These are phyloP conservation scores for Boletus rubroflammeus DNA, from an alignment of 768 basidiomycete species.

Conservation along the genomic window DNA sequence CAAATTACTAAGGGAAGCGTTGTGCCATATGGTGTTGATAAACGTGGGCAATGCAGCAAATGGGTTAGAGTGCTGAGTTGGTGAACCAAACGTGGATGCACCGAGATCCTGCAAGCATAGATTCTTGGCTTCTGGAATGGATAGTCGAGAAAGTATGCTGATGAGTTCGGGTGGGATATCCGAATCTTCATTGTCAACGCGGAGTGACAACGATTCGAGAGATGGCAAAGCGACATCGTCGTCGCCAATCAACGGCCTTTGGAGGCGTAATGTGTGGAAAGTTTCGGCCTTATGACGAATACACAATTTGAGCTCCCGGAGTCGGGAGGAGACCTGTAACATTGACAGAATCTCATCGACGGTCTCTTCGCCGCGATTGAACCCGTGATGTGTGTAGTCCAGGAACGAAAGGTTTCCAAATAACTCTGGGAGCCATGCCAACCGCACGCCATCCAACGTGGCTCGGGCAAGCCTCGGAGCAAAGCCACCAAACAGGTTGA, in stretches of 20 bases:
- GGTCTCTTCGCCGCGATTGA: slow-evolving; percentile 54
- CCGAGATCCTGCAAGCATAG: slow-evolving; percentile 46
- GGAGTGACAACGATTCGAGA: slow-evolving; percentile 47
- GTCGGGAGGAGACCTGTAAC: slow-evolving; percentile 48
- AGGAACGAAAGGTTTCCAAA: slow-evolving; percentile 60
- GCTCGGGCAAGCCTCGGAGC: slow-evolving; percentile 54
- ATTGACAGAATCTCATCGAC: slow-evolving; percentile 56
- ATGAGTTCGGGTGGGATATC: slow-evolving; percentile 63
- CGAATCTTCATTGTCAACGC: slow-evolving; percentile 51
- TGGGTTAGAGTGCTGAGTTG: slow-evolving; percentile 14
- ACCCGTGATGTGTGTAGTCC: slow-evolving; percentile 72
- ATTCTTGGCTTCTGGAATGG: slow-evolving; percentile 44
- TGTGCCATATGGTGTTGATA: slow-evolving; percentile 2
- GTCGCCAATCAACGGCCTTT: slow-evolving; percentile 22
- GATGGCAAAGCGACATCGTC: slow-evolving; percentile 40
- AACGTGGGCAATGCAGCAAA: slow-evolving; percentile 40
- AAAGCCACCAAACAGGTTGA: slow-evolving; percentile 56
- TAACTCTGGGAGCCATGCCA: slow-evolving; percentile 60
- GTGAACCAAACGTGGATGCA: background rate
- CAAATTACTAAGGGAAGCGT: slow-evolving; percentile 12
- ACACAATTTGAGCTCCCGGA: slow-evolving; percentile 53
- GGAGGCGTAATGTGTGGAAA: slow-evolving; percentile 16
- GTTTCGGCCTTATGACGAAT: slow-evolving; percentile 43
- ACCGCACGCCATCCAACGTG: slow-evolving; percentile 60
- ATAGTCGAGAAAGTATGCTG: slow-evolving; percentile 48